Conservation (phyloP, 2,329 filamentous ascomycete genomes). For the Aspergillus sp. region DNA sequence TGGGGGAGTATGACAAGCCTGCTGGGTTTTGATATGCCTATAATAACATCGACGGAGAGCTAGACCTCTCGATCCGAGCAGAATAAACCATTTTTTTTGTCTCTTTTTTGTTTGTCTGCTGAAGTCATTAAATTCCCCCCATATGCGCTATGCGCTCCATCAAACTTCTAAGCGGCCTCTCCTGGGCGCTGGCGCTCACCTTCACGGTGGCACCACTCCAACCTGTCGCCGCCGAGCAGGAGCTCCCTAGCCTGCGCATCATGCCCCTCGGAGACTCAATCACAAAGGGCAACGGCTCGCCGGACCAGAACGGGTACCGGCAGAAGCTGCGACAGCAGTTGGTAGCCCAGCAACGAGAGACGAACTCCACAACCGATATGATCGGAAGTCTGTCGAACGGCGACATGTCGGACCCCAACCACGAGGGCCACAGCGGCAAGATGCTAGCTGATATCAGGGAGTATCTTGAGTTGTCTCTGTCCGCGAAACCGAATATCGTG, state of each 20-base stretch:
- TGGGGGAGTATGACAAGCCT: no score
- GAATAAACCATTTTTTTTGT: neutral
- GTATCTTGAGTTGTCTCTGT: neutral
- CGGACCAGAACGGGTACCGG: neutral
- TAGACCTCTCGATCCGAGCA: no score
- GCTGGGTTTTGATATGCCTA: no score
- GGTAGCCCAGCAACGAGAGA: neutral
- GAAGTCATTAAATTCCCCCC: no score
- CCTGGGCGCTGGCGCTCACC: no score
- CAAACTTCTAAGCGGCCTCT: no score
- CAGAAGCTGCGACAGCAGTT: neutral
- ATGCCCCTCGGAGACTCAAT: constrained; percentile 5
- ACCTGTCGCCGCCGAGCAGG: no score
- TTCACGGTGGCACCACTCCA: no score
- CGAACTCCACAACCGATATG: neutral
- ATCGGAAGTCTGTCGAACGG: neutral
- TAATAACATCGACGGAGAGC: no score
- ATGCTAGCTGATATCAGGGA: neutral
- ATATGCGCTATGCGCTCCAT: no score
- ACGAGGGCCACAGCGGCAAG: neutral
- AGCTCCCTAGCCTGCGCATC: neutral
- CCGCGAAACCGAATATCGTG: neutral
- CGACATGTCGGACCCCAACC: neutral
- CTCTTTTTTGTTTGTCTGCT: neutral
- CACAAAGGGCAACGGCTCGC: neutral